Evolutionary conservation across 805 yeast species (phyloP).

Genomic region (Hermanozyma aechmeae): DNA sequence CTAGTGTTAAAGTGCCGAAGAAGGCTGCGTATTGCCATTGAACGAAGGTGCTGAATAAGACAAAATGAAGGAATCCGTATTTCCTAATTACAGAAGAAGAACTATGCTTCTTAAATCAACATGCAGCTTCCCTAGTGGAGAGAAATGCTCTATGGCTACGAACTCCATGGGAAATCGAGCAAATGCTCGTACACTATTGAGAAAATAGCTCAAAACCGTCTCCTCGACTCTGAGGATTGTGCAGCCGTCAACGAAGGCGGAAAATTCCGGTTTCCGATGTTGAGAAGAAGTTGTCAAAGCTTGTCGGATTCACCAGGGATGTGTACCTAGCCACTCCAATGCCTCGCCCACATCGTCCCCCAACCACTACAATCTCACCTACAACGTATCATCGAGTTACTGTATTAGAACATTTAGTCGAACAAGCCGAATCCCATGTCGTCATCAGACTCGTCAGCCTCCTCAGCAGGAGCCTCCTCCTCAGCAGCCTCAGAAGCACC

Average conservation of each 20-base stretch:
- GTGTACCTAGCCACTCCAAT: neutral
- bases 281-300: neutral
- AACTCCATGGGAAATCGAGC: too few species aligned
- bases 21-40: constrained; percentile 3
- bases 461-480: constrained; percentile 67
- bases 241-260: neutral
- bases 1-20: constrained; percentile 1
- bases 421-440: constrained; percentile 99
- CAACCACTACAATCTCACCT: neutral
- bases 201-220: too few species aligned
- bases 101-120: too few species aligned
- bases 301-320: neutral
- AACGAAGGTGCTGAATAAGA: constrained; percentile 1
- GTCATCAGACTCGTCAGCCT: constrained; percentile 55
- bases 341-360: neutral
- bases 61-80: too few species aligned
- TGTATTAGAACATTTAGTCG: constrained; percentile 52
- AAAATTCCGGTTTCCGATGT: constrained; percentile 1
- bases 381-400: neutral
- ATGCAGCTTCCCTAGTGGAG: too few species aligned
- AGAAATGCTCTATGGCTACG: too few species aligned
- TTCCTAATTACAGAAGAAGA: too few species aligned
- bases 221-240: neutral
- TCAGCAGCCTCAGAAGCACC: constrained; percentile 45
- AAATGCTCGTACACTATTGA: too few species aligned